phyloP scores from a whole-genome alignment of 2,329 filamentous ascomycete species.

The Knufia petricola region DNA sequence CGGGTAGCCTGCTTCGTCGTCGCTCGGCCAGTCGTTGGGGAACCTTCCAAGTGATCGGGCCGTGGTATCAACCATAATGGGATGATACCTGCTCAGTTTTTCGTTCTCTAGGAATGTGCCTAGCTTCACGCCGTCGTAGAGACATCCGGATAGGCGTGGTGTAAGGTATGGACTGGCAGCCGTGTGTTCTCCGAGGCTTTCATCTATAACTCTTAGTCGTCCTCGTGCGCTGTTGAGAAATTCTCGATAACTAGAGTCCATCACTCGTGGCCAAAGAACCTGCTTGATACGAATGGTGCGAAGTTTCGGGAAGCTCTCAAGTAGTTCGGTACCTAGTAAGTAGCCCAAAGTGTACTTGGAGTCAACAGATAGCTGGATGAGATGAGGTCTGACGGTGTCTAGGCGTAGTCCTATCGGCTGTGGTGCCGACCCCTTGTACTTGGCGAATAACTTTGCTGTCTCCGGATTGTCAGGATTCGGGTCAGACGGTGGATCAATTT shows the following conservation, averaged over 20 bases:
- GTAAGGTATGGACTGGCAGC: neutral
- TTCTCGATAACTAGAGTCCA: neutral
- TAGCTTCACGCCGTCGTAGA: neutral
- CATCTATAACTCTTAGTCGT: neutral
- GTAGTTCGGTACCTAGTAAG: neutral
- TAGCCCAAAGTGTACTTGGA: neutral
- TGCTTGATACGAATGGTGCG: conserved; percentile 3
- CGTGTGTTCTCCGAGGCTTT: neutral
- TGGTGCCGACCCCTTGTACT: neutral
- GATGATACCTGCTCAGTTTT: conserved; percentile 1
- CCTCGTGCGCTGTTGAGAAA: neutral
- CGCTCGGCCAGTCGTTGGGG: neutral
- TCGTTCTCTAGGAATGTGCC: neutral
- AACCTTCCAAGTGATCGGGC: neutral
- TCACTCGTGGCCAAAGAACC: conserved; percentile 1
- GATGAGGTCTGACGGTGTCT: conserved; percentile 2
- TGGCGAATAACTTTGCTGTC: neutral
- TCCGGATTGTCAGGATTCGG: neutral
- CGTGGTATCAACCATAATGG: neutral
- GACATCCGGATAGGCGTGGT: neutral
- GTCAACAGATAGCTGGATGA: neutral
- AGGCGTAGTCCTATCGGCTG: conserved; percentile 2
- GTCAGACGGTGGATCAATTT: neutral
- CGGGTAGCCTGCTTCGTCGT: neutral
- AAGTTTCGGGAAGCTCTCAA: conserved; percentile 5